Base-by-base conservation (phyloP, 73 alveolate species). In the Paramecium tetraurelia region DNA sequence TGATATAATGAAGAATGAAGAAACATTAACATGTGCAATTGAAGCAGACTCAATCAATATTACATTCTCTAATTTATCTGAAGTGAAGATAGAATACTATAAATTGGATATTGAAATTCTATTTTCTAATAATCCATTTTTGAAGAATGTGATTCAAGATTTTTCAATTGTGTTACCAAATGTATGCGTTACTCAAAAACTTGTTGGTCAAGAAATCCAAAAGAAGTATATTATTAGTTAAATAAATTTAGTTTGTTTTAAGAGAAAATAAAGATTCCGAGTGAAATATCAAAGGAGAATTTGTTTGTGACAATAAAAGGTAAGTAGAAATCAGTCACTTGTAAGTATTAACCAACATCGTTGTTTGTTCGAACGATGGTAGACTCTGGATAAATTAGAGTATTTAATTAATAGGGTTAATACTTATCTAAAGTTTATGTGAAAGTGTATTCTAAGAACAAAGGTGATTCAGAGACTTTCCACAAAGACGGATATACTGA, bases 401-500 rank as follows among this genome's bases (percentile, higher is more conserved):
- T 98, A 8, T 38, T 93, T 36, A 90, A 87, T 50, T 40, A 38
- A 35, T 86, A 97, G n/a, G 93, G 85, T 12, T 92, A 93, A 63
- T 97, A 98, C 53, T 90, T 97, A 48, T 96, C 99, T 14, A 93
- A 95, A 87, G 95, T 92, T 71, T 98, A 98, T 92, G 98, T 96
- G 20, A 98, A 98, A 86, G 97, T 96, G 35, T 97, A 93, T 89
- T 86, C 95, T 22, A 95, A 94, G 93, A 83, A 92, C 53, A 94
- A 94, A 46, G 58, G 22, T 50, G 92, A 93, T 24, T 86, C 92
- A 27, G 84, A 80, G 41, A 93, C 93, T 2, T 98, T 96, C 96
- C 96, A 93, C 88, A 97, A 96, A 86, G 99, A 98, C 80, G 99
- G 99, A 24, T 98, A 95, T 89, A 98, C 99, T 12, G 99, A 98